Evolutionary conservation across 2,329 filamentous ascomycete genomes (phyloP).

Genomic region (Ascomycota sp.): DNA sequence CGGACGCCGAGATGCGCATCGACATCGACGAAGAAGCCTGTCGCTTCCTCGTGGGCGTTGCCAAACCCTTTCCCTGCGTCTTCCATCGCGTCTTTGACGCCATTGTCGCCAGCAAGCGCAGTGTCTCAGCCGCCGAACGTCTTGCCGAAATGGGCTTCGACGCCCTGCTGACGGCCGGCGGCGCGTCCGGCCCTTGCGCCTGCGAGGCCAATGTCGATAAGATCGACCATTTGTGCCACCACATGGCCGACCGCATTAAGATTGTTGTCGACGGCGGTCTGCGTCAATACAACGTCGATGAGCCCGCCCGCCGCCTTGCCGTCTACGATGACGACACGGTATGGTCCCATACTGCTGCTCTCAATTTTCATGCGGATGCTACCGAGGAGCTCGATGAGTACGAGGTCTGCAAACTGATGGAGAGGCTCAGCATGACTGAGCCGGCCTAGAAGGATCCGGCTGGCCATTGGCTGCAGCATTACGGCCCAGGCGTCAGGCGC

Average conservation of each 20-base stretch:
- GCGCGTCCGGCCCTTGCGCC: constrained; percentile 15
- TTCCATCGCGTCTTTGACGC: constrained; percentile 37
- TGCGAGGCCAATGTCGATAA: constrained; percentile 14
- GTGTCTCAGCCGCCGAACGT: constrained; percentile 9
- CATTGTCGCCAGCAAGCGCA: constrained; percentile 12
- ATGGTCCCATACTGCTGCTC: constrained; percentile 27
- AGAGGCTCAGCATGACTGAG: constrained; percentile 5
- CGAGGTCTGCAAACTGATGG: constrained; percentile 6
- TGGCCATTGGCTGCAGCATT: constrained; percentile 8
- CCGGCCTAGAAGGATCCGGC: constrained; percentile 10
- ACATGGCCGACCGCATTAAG: constrained; percentile 15
- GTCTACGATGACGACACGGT: constrained; percentile 6
- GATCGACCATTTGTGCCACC: constrained; percentile 16
- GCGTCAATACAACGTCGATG: constrained; percentile 17
- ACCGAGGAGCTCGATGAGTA: constrained; percentile 8
- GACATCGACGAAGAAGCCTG: constrained; percentile 21
- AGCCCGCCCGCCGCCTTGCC: constrained; percentile 9
- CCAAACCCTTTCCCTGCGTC: constrained; percentile 23
- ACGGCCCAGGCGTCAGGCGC: constrained; percentile 1
- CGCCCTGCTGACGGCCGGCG: constrained; percentile 32
- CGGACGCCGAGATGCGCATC: constrained; percentile 2
- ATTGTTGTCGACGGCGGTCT: constrained; percentile 33
- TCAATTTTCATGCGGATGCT: constrained; percentile 2
- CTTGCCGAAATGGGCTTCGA: constrained; percentile 24
- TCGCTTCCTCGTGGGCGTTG: constrained; percentile 17